Conservation (phyloP, 306 rosid species). For the Trifolium subterraneum region DNA sequence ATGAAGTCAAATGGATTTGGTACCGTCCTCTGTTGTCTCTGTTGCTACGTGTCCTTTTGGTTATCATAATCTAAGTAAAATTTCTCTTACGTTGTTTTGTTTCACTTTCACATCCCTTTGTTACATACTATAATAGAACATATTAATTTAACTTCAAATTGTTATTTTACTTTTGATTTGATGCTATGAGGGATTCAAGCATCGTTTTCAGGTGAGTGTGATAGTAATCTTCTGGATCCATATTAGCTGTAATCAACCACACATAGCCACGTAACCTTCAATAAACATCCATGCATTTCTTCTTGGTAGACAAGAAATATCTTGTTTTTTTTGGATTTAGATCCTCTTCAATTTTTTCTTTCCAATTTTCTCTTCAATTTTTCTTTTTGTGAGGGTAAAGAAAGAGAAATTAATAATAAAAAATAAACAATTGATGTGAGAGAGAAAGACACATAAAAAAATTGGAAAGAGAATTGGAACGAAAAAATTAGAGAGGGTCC, state of each 20-base stretch:
- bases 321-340: background rate
- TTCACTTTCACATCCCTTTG: too few species aligned
- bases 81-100: background rate
- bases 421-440: too few species aligned
- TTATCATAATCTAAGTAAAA: conserved; percentile 21
- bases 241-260: conserved; percentile 66
- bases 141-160: too few species aligned
- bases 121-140: too few species aligned
- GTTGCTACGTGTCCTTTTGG: conserved; percentile 61
- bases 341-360: too few species aligned
- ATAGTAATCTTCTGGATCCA: conserved; percentile 41
- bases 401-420: too few species aligned
- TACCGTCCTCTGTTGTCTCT: conserved; percentile 60
- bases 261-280: conserved; percentile 54
- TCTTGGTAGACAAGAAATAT: background rate
- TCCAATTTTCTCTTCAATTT: too few species aligned
- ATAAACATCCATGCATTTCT: background rate
- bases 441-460: too few species aligned
- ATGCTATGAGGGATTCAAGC: conserved; percentile 16
- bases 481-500: too few species aligned
- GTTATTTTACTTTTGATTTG: too few species aligned
- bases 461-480: too few species aligned
- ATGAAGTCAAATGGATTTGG: conserved; percentile 73
- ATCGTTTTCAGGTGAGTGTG: conserved; percentile 59
- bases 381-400: too few species aligned